phyloP scores from a whole-genome alignment of 1,284 basidiomycete genomes.

The Phellinidium pouzarii region DNA sequence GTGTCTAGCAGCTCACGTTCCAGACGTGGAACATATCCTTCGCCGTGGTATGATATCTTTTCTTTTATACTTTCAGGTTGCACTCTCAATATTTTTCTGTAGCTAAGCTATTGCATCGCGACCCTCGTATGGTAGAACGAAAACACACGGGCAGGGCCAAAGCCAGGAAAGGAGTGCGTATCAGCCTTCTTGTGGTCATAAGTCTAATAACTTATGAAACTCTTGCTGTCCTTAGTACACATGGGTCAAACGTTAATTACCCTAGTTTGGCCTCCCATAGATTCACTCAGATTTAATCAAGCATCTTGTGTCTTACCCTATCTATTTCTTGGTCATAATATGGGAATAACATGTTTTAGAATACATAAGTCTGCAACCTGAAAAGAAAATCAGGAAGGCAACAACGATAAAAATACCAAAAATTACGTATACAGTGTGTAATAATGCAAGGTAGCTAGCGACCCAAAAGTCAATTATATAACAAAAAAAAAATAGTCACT shows the following conservation, averaged over 20 bases:
- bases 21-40: constrained; percentile 59
- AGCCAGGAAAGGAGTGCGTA: constrained; percentile 83
- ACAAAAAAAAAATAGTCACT: constrained; percentile 37
- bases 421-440: constrained; percentile 18
- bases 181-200: constrained; percentile 2
- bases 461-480: background rate
- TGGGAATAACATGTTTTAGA: constrained; percentile 12
- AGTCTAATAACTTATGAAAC: background rate
- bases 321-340: background rate
- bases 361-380: constrained; percentile 12
- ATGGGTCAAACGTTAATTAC: constrained; percentile 88
- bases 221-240: constrained; percentile 59
- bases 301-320: constrained; percentile 1
- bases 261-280: constrained; percentile 1
- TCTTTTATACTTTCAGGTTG: constrained; percentile 5
- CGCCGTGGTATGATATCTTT: constrained; percentile 53
- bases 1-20: constrained; percentile 68
- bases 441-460: constrained; percentile 11
- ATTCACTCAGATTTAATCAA: background rate
- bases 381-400: constrained; percentile 6
- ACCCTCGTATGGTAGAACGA: constrained; percentile 95
- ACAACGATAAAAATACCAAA: constrained; percentile 17
- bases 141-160: constrained; percentile 94
- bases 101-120: constrained; percentile 86
- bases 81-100: constrained; percentile 19